Conservation (phyloP, 495 filamentous ascomycete species). For the Xylaria bambusicola region DNA sequence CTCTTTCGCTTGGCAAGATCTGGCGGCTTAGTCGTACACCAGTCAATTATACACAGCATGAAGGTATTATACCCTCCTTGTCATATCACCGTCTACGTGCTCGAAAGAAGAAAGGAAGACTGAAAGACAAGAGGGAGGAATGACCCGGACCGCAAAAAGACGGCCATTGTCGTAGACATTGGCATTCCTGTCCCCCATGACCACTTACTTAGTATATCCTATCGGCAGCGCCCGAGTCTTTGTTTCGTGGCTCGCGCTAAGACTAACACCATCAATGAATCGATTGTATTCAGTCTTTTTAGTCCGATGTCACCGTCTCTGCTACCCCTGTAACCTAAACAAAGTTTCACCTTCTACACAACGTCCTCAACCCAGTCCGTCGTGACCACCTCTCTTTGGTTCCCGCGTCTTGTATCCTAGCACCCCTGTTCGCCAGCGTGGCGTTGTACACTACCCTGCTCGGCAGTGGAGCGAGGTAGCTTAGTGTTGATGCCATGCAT, state of each 20-base stretch:
- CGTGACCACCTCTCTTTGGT: not conserved
- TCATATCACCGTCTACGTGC: not conserved
- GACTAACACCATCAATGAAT: not conserved
- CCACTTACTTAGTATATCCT: too few species aligned
- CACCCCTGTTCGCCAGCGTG: conserved; percentile 7
- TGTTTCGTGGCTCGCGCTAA: conserved; percentile 5
- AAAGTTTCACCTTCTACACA: not conserved
- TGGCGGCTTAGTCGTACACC: not conserved
- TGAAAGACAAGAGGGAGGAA: not conserved
- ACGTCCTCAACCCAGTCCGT: not conserved
- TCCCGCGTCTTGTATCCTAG: conserved; percentile 2
- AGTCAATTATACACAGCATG: too few species aligned
- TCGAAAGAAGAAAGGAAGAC: not conserved
- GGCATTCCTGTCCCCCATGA: too few species aligned
- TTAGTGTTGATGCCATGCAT: conserved; percentile 4
- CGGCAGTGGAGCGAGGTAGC: conserved; percentile 9
- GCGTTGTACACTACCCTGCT: conserved; percentile 9
- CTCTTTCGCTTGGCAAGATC: not conserved
- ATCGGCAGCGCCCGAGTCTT: not conserved
- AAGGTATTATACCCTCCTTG: conserved; percentile 2
- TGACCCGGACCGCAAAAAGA: not conserved
- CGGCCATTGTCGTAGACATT: not conserved
- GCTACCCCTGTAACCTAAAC: not conserved
- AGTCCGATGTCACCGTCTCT: not conserved
- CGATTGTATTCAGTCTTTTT: not conserved